Conservation (phyloP, 768 basidiomycete species). For the Lyophyllum shimeji region DNA sequence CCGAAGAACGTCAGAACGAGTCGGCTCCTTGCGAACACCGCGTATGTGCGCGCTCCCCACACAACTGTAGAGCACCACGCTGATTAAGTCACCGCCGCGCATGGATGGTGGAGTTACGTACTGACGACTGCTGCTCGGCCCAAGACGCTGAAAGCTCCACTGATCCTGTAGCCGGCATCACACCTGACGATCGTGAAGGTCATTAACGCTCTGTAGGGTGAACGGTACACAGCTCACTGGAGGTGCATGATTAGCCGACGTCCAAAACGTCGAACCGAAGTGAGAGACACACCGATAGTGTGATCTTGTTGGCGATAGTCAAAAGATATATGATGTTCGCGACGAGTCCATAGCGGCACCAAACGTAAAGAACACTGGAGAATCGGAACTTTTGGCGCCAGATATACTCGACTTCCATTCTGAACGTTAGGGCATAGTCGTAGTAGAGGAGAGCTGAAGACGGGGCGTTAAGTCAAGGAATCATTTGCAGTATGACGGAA, state of each 20-base stretch:
- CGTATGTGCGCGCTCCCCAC: slow-evolving; percentile 23
- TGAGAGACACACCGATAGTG: slow-evolving; percentile 13
- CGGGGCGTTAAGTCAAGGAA: background rate
- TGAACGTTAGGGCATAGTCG: slow-evolving; percentile 31
- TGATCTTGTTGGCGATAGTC: slow-evolving; percentile 21
- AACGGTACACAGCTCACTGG: background rate
- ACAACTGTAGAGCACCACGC: slow-evolving; percentile 15
- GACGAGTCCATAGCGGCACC: slow-evolving; percentile 33
- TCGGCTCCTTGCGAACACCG: slow-evolving; percentile 19
- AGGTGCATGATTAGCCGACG: background rate
- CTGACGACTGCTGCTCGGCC: slow-evolving; percentile 29
- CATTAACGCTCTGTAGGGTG: background rate
- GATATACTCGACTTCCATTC: slow-evolving; percentile 30
- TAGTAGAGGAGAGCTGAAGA: slow-evolving; percentile 28
- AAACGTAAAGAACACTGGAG: slow-evolving; percentile 29
- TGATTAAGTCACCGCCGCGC: too few species aligned
- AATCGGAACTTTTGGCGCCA: slow-evolving; percentile 26
- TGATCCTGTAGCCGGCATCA: slow-evolving; percentile 24
- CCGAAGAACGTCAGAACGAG: slow-evolving; percentile 18
- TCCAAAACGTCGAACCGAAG: background rate
- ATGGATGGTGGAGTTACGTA: slow-evolving; percentile 5
- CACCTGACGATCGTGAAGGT: slow-evolving; percentile 19
- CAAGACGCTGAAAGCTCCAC: slow-evolving; percentile 27
- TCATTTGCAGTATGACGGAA: background rate
- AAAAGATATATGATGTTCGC: slow-evolving; percentile 33